Percentiles rank a stretch among this genome's conserved stretches.
Conservation (phyloP, 768 basidiomycete species). For the Termitomyces sp. region DNA sequence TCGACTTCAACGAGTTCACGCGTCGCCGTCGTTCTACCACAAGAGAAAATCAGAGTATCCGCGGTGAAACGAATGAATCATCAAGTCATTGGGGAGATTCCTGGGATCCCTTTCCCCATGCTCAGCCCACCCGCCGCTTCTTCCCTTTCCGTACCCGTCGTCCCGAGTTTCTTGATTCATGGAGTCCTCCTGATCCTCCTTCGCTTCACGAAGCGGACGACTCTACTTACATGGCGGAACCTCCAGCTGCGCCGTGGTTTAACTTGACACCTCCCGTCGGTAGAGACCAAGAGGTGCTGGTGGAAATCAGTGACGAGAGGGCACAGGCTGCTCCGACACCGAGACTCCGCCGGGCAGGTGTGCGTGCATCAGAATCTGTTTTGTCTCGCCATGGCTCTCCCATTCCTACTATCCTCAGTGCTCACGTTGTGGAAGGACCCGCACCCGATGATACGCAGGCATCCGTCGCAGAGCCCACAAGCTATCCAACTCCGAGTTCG, state of each 20-base stretch:
- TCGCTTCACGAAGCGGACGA: conserved; percentile 7
- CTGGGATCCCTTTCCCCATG: conserved; percentile 17
- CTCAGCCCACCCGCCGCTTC: conserved; percentile 41
- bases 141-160: conserved; percentile 47
- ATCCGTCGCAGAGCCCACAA: conserved; percentile 23
- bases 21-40: conserved; percentile 52
- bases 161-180: conserved; percentile 23
- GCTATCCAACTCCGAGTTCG: conserved; percentile 47
- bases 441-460: conserved; percentile 5
- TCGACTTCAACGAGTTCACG: conserved; percentile 73
- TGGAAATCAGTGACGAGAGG: conserved; percentile 28
- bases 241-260: conserved; percentile 19
- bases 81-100: conserved; percentile 24
- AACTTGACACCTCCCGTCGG: conserved; percentile 18
- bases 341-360: conserved; percentile 60
- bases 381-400: conserved; percentile 43
- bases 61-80: conserved; percentile 23
- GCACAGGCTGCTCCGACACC: conserved; percentile 28
- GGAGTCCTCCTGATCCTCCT: conserved; percentile 21
- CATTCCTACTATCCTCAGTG: conserved; percentile 9
- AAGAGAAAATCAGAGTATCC: conserved; percentile 26
- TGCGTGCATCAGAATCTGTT: conserved; percentile 60
- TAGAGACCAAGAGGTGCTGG: conserved; percentile 9
- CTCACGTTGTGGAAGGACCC: background rate
- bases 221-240: conserved; percentile 6